Conservation (phyloP, 495 filamentous ascomycete species). For the Cercophora sp. region DNA sequence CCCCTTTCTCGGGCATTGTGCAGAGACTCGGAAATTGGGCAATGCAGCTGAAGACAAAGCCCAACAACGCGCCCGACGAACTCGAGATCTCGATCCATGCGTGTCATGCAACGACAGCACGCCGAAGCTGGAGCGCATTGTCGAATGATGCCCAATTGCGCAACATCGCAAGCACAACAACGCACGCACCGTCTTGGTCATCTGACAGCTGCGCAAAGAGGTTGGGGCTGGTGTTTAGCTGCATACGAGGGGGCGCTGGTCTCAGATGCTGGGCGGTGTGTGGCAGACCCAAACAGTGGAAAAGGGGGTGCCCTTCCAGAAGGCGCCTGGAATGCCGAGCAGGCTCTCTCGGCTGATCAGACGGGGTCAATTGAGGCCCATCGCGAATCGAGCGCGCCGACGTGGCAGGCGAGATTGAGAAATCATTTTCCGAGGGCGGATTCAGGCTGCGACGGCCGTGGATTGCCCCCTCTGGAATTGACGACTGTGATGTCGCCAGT, state of each 20-base stretch:
- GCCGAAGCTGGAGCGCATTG: not conserved
- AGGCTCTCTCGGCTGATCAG: not conserved
- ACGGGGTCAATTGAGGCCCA: not conserved
- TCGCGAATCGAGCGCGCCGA: conserved; percentile 3
- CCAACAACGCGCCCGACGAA: conserved; percentile 2
- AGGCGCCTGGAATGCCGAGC: not conserved
- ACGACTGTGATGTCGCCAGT: not conserved
- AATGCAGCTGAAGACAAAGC: not conserved
- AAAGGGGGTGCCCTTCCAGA: not conserved
- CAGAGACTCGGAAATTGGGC: no score
- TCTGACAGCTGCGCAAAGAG: not conserved
- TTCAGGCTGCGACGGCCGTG: conserved; percentile 16
- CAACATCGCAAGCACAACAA: not conserved
- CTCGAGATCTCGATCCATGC: conserved; percentile 7
- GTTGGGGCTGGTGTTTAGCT: not conserved
- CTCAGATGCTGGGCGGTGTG: not conserved
- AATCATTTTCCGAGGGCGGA: conserved; percentile 1
- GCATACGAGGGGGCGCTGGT: not conserved
- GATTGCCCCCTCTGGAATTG: conserved; percentile 5
- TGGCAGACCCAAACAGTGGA: not conserved
- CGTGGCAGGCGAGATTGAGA: conserved; percentile 19
- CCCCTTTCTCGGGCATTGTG: no score
- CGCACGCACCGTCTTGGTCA: not conserved
- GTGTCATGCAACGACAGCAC: conserved; percentile 4
- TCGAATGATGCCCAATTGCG: conserved; percentile 6